Base-by-base conservation (phyloP, 192 early-diverging fungal genomes). In the Coemansia sp. region DNA sequence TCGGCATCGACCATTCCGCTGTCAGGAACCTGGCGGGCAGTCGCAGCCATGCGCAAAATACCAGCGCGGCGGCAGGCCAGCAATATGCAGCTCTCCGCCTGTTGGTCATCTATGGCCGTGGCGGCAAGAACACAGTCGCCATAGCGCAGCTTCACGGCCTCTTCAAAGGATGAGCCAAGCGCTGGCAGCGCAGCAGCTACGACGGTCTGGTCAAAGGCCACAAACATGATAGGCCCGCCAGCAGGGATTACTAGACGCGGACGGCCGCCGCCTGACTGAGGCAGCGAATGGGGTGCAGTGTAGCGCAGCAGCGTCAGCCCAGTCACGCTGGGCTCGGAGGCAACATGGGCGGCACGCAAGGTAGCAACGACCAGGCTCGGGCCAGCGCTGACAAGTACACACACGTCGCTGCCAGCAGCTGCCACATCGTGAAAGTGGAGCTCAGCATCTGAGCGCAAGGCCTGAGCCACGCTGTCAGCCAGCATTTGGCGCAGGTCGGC, bases 31-130 rank as follows among this genome's bases (percentile, higher is more conserved):
- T 55, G 41, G 49, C 34, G 11, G 22, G 40, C 52, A 13, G 64
- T 16, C 20, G 58, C 55, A 13, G 36, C 49, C 65, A 86, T 53
- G 29, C 68, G 74, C 49, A 82, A n/a, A 33, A 86, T 68, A 5
- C 84, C 84, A 1, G 76, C 68, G 31, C 69, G 41, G 0, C 53
- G 24, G 64, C 80, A 80, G n/a, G 66, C 38, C 39, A 86, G 6
- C 10, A 61, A 31, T n/a, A 86, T 50, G 27, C 50, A 40, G 67
- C 53, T 64, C 18, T 76, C 77, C 0, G 69, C 44, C n/a, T 76
- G 71, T 2, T 16, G 27, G 18, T 66, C 57, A 15, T 46, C 40
- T 1, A 39, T 66, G 13, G 60, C 40, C 31, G 65, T 31, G 38
- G 67, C 57, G 1, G 73, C 81, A 61, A 75, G 22, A 5, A 82